phyloP scores from a whole-genome alignment of 2,329 filamentous ascomycete species.

The Microsporum canis region DNA sequence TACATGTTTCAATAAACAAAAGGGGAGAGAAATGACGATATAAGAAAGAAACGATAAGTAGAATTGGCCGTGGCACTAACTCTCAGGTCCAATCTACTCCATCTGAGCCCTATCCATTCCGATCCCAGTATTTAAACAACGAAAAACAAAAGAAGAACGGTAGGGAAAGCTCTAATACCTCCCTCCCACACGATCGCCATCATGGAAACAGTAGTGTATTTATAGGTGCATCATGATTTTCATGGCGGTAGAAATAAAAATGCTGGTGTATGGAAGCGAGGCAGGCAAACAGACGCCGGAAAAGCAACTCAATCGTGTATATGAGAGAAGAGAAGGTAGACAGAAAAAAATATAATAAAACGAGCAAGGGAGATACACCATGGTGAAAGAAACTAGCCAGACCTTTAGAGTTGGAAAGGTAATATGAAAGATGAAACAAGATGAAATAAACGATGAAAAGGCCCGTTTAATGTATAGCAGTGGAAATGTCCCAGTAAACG shows the following conservation, averaged over 20 bases:
- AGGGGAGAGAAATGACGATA: neutral
- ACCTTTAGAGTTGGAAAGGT: neutral
- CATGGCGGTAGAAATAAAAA: conserved; percentile 5
- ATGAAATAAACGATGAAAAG: neutral
- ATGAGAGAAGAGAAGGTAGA: neutral
- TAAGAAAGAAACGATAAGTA: neutral
- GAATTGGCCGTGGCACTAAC: neutral
- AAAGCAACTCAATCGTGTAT: neutral
- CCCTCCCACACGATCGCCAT: neutral
- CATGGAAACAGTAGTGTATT: neutral
- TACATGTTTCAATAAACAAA: neutral
- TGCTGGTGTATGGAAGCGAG: neutral
- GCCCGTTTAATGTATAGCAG: neutral
- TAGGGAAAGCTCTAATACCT: neutral
- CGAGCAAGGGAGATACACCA: neutral
- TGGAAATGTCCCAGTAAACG: neutral
- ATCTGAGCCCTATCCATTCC: neutral
- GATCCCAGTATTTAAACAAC: neutral
- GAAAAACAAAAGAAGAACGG: neutral
- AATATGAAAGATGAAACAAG: neutral
- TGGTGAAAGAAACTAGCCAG: neutral
- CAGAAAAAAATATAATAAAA: neutral
- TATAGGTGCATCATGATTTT: conserved; percentile 17
- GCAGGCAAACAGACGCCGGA: neutral
- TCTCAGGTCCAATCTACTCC: neutral